Conservation (phyloP, 2,329 filamentous ascomycete genomes). For the Fusarium buxicola region DNA sequence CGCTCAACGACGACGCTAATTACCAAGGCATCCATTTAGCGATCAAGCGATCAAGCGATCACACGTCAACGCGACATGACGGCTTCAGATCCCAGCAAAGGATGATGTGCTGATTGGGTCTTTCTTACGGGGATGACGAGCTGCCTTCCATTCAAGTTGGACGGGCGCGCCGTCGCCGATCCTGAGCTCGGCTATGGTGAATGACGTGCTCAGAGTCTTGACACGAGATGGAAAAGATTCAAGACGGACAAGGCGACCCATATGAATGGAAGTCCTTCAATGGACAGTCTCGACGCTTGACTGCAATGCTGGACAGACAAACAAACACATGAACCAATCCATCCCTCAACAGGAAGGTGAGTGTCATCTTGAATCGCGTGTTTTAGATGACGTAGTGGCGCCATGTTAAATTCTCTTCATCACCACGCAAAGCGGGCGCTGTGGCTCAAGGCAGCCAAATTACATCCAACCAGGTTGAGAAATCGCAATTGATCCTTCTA, state of each 20-base stretch:
- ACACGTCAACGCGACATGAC: background rate
- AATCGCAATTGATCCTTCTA: constrained; percentile 1
- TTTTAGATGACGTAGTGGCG: constrained; percentile 13
- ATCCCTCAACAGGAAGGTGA: background rate
- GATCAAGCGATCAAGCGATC: constrained; percentile 25
- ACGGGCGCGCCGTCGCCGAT: constrained; percentile 23
- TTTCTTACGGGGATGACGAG: background rate
- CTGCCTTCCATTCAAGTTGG: background rate
- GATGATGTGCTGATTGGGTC: constrained; percentile 10
- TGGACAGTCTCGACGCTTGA: background rate
- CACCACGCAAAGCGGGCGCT: background rate
- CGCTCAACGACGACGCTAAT: constrained; percentile 8
- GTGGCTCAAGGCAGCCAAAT: background rate
- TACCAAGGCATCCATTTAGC: constrained; percentile 7
- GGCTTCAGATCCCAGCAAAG: background rate
- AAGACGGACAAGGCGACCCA: background rate
- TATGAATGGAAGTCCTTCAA: background rate
- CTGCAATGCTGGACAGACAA: background rate
- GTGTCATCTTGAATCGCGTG: background rate
- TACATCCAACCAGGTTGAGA: background rate
- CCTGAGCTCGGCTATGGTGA: background rate
- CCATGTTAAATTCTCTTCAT: background rate
- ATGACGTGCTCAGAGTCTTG: background rate
- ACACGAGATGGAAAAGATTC: background rate
- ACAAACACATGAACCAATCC: background rate